Conservation (phyloP, 2,329 filamentous ascomycete species). For the Allantophomopsis lycopodina region DNA sequence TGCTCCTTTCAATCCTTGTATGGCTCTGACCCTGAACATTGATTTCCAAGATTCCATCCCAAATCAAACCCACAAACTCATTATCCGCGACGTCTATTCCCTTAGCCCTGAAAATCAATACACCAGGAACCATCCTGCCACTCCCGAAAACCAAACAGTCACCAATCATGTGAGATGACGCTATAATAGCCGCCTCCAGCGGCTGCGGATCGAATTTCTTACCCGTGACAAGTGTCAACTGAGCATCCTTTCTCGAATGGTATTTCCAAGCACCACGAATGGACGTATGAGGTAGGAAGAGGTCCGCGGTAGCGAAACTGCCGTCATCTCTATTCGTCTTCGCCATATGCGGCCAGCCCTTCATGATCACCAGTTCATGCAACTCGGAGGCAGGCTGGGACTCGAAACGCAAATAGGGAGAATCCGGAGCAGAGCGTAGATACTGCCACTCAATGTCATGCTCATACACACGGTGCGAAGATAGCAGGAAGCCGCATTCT, state of each 20-base stretch:
- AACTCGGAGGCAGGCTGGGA: conserved; percentile 22
- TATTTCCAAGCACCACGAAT: conserved; percentile 46
- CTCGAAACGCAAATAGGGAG: conserved; percentile 28
- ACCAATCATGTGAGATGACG: conserved; percentile 25
- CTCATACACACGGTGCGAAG: conserved; percentile 40
- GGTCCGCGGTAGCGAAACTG: conserved; percentile 47
- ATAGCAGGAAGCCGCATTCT: conserved; percentile 53
- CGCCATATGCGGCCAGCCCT: conserved; percentile 43
- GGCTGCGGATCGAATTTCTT: conserved; percentile 57
- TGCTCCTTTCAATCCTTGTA: conserved; percentile 31
- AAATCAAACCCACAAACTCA: conserved; percentile 26
- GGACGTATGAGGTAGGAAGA: conserved; percentile 40
- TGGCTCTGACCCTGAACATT: conserved; percentile 36
- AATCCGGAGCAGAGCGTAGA: conserved; percentile 26
- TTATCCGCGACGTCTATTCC: conserved; percentile 12
- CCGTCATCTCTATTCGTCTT: conserved; percentile 44
- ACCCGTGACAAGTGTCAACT: conserved; percentile 47
- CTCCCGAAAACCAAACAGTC: conserved; percentile 50
- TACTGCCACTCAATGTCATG: conserved; percentile 47
- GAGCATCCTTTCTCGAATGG: conserved; percentile 45
- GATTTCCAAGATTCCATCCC: conserved; percentile 27
- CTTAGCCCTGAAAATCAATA: conserved; percentile 33
- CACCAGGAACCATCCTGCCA: conserved; percentile 39
- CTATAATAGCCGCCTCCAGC: conserved; percentile 38
- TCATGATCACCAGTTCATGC: conserved; percentile 39